Base-by-base conservation (phyloP, 1,139 yeast genomes). In the Geotrichum candidum region DNA sequence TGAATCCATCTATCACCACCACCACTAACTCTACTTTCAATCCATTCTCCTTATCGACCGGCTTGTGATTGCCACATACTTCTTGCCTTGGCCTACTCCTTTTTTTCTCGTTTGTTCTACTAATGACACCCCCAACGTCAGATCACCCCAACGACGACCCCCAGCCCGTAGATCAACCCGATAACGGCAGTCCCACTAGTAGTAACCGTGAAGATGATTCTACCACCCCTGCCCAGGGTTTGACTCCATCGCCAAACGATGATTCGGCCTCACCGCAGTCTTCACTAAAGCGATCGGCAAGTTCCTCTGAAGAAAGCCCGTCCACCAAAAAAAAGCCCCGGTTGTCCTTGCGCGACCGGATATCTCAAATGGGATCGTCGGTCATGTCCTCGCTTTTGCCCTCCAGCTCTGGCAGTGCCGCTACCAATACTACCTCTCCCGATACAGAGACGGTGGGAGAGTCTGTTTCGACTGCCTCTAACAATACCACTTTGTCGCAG, bases 361-460 rank as follows among this genome's bases (percentile, higher is more conserved):
- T 59, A 56, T 31, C 57, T 23, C 61, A 59, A 59, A 59, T 59
- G 61, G 61, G 61, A 45, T 55, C 61, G 15, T 59, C 61, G 31
- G 61, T 59, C 38, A 59, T 59, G 58, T 59, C 61, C 4, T 59
- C 61, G 5, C 51, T 59, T 31, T 51, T 59, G 18, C 61, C 61
- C n/a, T 58, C 52, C n/a, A 55, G 59, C 53, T 55, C 56, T 10
- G n/a, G 35, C 22, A n/a, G 38, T 29, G 22, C 15, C 27, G 9
- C 23, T 31, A 31, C 25, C 22, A 41, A 18, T 18, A 41, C 48
- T n/a, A 7, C 48, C 1, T 41, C 48, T 41, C 18, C 48, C 9
- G 48, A n/a, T n/a, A 41, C 48, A 7, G 48, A 41, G 23, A n/a
- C 23, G 5, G 22, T 23, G 10, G 13, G 23, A n/a, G 22, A 41